Conservation (phyloP, 495 filamentous ascomycete genomes). For the Aspergillus kassunensis region DNA sequence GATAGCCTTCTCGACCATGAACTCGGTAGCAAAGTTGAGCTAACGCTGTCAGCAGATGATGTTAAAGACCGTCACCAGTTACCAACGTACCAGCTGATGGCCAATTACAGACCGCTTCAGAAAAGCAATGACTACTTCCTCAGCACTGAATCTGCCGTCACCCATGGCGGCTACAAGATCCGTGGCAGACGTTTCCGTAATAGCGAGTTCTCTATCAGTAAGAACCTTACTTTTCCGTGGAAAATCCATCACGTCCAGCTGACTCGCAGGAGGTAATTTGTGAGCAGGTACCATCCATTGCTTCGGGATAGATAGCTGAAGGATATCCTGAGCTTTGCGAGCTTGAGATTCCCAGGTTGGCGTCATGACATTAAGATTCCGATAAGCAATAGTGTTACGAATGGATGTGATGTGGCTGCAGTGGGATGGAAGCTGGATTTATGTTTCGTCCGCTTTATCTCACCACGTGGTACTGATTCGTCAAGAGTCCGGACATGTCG, state of each 20-base stretch:
- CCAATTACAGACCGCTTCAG: conserved; percentile 58
- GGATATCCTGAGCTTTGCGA: conserved; percentile 31
- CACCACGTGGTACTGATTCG: neutral
- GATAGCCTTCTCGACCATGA: conserved; percentile 60
- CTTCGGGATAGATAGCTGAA: conserved; percentile 34
- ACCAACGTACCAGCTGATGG: conserved; percentile 48
- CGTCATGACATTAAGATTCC: conserved; percentile 20
- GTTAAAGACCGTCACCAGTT: neutral
- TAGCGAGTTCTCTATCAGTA: conserved; percentile 48
- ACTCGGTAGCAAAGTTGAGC: conserved; percentile 65
- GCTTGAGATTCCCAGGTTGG: conserved; percentile 32
- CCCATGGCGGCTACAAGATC: conserved; percentile 48
- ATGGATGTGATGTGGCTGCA: neutral
- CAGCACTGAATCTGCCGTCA: conserved; percentile 43
- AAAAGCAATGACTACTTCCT: conserved; percentile 58
- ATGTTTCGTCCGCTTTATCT: neutral
- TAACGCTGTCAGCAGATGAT: conserved; percentile 12
- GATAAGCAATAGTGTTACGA: neutral
- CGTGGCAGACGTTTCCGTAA: conserved; percentile 56
- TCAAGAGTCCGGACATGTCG: too few species aligned
- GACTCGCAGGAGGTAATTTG: conserved; percentile 24
- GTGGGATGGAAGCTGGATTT: neutral
- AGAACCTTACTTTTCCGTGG: conserved; percentile 47
- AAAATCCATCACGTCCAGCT: conserved; percentile 40
- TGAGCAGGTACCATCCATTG: conserved; percentile 36